Conservation (phyloP, 108 stramenopile species). For the Stephanodiscus triporus region DNA sequence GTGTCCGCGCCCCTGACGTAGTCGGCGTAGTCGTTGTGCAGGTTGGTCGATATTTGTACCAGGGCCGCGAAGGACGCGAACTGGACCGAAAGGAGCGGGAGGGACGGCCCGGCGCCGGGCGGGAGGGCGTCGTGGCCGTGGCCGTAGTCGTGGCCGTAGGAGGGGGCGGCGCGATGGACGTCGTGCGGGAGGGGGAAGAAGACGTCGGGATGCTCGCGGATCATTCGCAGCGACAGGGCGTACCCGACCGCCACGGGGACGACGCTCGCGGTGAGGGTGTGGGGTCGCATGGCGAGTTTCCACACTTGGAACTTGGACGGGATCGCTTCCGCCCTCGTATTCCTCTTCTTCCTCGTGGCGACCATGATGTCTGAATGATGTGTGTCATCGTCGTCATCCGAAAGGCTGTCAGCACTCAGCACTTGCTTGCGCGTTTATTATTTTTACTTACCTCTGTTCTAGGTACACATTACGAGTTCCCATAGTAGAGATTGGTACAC, state of each 20-base stretch:
- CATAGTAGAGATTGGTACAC: no score
- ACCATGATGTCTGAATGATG: no score
- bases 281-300: conserved; percentile 81
- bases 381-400: no score
- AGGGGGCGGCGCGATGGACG: no score
- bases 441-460: no score
- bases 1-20: conserved; percentile 89
- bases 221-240: conserved; percentile 34
- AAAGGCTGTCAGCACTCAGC: no score
- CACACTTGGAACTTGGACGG: conserved; percentile 80
- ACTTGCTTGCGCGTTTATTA: no score
- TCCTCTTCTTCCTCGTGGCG: not conserved
- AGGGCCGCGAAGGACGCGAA: conserved; percentile 50
- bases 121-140: not conserved
- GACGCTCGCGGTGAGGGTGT: conserved; percentile 87
- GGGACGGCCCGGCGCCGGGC: no score
- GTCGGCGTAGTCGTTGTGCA: conserved; percentile 94
- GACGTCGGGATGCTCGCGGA: conserved; percentile 9
- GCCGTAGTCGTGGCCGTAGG: not conserved
- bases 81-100: conserved; percentile 20
- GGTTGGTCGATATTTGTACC: conserved; percentile 85
- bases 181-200: not conserved
- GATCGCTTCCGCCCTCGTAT: conserved; percentile 1
- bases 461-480: no score
- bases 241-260: conserved; percentile 74